These are phyloP conservation scores for Dactylellina leptospora DNA, from an alignment of 2,329 filamentous ascomycete genomes.

Conservation along the genomic window DNA sequence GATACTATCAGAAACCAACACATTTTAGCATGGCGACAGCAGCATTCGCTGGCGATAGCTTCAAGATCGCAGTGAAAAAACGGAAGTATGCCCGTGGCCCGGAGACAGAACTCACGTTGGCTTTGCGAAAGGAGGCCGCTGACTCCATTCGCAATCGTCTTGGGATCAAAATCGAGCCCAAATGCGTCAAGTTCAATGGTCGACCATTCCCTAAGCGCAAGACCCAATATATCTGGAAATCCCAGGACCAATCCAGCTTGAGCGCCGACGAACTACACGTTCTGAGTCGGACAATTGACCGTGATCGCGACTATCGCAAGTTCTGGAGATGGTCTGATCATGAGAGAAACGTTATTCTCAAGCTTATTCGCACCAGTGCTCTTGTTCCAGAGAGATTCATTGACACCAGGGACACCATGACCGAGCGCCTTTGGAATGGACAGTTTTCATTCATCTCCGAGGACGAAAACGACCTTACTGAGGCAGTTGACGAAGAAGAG, in stretches of 20 bases:
- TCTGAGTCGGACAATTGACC: not conserved
- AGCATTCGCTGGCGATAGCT: no score
- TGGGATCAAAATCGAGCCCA: not conserved
- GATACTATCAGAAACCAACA: no score
- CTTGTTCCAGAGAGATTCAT: not conserved
- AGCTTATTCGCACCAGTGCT: slow-evolving; percentile 1
- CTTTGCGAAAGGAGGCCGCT: no score
- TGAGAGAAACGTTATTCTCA: not conserved
- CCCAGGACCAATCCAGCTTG: not conserved
- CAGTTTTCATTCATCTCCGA: no score
- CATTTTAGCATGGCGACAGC: no score
- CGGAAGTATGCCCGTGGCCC: no score
- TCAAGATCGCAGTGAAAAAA: no score
- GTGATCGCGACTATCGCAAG: not conserved
- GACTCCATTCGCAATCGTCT: no score
- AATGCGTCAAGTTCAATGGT: slow-evolving; percentile 10
- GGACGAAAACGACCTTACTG: no score
- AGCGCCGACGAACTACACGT: no score
- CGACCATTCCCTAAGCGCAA: slow-evolving; percentile 20
- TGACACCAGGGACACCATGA: not conserved
- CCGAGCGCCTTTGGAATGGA: not conserved
- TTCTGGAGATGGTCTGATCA: slow-evolving; percentile 13
- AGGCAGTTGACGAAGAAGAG: not conserved
- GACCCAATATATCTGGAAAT: slow-evolving; percentile 25
- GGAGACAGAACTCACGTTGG: no score